Conservation (phyloP, 106 monocot species). For the Chionographis japonica region DNA sequence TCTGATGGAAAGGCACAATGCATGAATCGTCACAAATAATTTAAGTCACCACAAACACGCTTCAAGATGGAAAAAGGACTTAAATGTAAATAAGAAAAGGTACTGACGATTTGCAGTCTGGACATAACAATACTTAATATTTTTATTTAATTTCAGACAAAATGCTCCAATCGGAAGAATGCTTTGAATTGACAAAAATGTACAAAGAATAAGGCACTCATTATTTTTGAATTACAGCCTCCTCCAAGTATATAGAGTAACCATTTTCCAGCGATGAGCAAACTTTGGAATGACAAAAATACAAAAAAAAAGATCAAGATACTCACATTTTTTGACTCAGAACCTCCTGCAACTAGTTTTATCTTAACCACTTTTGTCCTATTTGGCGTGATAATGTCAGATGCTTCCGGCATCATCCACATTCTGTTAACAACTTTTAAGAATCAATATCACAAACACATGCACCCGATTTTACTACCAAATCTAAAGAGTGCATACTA, state of each 20-base stretch:
- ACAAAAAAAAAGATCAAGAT: not conserved
- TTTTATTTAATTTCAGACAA: no score
- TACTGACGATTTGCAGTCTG: no score
- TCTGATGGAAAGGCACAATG: constrained; percentile 18
- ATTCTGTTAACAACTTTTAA: constrained; percentile 41
- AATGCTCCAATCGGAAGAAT: no score
- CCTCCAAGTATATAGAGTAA: no score
- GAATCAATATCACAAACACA: not conserved
- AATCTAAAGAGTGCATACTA: no score
- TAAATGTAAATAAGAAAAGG: not conserved
- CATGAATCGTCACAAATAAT: not conserved
- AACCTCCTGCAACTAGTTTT: constrained; percentile 47
- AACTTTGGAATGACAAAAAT: not conserved
- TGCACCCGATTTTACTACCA: not conserved
- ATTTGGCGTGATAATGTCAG: constrained; percentile 50
- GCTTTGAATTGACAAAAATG: no score
- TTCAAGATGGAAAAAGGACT: not conserved
- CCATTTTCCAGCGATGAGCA: no score
- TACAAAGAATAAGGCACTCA: no score
- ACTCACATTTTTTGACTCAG: constrained; percentile 54
- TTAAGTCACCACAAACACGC: not conserved
- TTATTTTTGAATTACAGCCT: no score
- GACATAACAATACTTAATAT: no score
- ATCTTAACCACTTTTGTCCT: constrained; percentile 45
- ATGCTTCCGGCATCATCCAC: constrained; percentile 82